phyloP scores from a whole-genome alignment of 768 basidiomycete species.

The Auriscalpium orientale region DNA sequence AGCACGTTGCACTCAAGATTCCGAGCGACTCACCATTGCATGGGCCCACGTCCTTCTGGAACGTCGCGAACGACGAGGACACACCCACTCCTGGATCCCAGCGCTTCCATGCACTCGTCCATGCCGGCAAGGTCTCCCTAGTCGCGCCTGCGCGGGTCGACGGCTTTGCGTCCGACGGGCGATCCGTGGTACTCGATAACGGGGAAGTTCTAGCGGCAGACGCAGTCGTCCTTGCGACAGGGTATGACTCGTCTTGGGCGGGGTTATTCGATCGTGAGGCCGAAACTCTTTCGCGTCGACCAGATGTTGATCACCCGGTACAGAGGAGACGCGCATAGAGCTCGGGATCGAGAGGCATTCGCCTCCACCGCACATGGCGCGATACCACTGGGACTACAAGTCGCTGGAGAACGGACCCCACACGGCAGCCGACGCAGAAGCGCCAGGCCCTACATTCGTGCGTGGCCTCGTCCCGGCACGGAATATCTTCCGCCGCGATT shows the following conservation, averaged over 20 bases:
- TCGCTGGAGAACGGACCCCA: slow-evolving; percentile 29
- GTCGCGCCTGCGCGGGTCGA: slow-evolving; percentile 34
- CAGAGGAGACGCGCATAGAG: slow-evolving; percentile 40
- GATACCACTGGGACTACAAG: slow-evolving; percentile 7
- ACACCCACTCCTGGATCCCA: slow-evolving; percentile 26
- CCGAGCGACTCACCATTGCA: slow-evolving; percentile 41
- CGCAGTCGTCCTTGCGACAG: slow-evolving; percentile 47
- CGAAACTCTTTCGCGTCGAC: background rate
- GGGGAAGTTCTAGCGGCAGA: slow-evolving; percentile 35
- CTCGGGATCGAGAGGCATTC: slow-evolving; percentile 39
- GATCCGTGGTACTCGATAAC: slow-evolving; percentile 33
- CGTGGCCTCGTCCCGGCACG: slow-evolving; percentile 54
- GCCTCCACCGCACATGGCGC: background rate
- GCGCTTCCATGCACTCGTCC: slow-evolving; percentile 42
- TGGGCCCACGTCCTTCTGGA: slow-evolving; percentile 35
- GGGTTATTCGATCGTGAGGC: slow-evolving; percentile 26
- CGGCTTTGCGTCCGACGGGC: slow-evolving; percentile 26
- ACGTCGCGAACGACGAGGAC: slow-evolving; percentile 43
- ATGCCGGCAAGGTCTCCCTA: slow-evolving; percentile 39
- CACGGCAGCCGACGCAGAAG: slow-evolving; percentile 22
- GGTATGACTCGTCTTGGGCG: slow-evolving; percentile 50
- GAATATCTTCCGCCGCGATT: slow-evolving; percentile 45
- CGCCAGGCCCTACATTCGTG: slow-evolving; percentile 40
- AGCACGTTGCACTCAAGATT: slow-evolving; percentile 22
- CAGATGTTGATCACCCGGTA: background rate